Base-by-base conservation (phyloP, 768 basidiomycete species). In the Amanita phalloides region DNA sequence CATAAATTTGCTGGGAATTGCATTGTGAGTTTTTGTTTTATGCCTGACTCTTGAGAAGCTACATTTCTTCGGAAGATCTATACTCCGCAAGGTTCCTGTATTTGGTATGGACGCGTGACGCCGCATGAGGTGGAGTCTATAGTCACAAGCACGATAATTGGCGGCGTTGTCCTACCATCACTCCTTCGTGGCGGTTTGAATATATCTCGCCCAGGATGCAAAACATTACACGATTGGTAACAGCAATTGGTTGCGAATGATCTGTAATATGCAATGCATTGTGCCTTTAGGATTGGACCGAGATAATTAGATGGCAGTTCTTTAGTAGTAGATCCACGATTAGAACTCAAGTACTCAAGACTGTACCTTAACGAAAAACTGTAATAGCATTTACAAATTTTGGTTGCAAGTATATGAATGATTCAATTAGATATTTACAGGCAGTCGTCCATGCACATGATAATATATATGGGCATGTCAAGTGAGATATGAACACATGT, bases 31-130 rank as follows among this genome's bases (percentile, higher is more conserved):
- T 48, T 44, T 14, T 55, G 17, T 47, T 38, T n/a, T 48, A 48
- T 36, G 10, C 30, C 4, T 6, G 21, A 21, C 39, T 25, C 17
- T 38, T 38, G 25, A 32, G n/a, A 26, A 11, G 5, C 21, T 55
- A 50, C 33, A 54, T 30, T 37, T 54, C 36, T 39, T 37, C 43
- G 39, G 8, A 59, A 93, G 87, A 89, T 97, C 61, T 84, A 90
- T 66, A 89, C 82, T 43, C 92, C 93, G 0, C 77, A 81, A 52
- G 93, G 93, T 20, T 78, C 87, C 21, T 81, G 83, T 36, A 76
- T 97, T 26, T 97, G 92, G 84, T 97, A 97, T 60, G 95, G 95
- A 20, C 83, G 95, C 23, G 92, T 96, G 5, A 86, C 86, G 23
- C 84, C 94, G 6, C 86, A 91, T 62, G 88, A 95, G 61, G 86